Conservation (phyloP, 495 filamentous ascomycete species). For the Neurospora hispaniola region DNA sequence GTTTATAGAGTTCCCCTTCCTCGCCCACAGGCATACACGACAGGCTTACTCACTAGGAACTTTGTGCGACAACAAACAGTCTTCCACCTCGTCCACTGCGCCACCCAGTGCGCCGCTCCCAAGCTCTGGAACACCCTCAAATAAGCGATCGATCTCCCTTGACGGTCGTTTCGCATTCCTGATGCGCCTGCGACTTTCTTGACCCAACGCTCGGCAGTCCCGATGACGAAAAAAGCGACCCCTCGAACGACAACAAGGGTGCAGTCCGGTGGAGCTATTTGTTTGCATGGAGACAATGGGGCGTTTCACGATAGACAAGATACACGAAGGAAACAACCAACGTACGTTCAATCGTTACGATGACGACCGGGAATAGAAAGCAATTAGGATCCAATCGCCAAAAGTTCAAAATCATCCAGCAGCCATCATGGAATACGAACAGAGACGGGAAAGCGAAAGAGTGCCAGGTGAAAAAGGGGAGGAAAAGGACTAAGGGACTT, state of each 20-base stretch:
- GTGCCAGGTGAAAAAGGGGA: background rate
- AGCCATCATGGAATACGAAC: background rate
- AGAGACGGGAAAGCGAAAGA: background rate
- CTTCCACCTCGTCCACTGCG: slow-evolving; percentile 97
- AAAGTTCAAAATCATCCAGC: background rate
- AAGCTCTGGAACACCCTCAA: slow-evolving; percentile 88
- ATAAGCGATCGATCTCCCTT: slow-evolving; percentile 38
- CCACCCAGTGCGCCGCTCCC: slow-evolving; percentile 80
- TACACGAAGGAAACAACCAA: background rate
- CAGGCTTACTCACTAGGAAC: slow-evolving; percentile 8
- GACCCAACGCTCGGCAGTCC: slow-evolving; percentile 5
- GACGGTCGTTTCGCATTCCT: background rate
- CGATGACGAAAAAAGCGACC: slow-evolving; percentile 7
- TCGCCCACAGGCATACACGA: background rate
- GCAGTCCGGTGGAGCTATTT: background rate
- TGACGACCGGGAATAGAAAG: background rate
- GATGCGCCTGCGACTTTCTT: background rate
- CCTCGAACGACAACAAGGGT: background rate
- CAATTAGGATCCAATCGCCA: background rate
- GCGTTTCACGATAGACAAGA: background rate
- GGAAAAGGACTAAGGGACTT: background rate
- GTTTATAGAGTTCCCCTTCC: slow-evolving; percentile 24
- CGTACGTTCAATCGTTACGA: background rate
- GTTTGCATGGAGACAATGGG: background rate
- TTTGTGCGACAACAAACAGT: slow-evolving; percentile 41